phyloP scores from a whole-genome alignment of 768 basidiomycete genomes.

The Kwoniella dejecticola region DNA sequence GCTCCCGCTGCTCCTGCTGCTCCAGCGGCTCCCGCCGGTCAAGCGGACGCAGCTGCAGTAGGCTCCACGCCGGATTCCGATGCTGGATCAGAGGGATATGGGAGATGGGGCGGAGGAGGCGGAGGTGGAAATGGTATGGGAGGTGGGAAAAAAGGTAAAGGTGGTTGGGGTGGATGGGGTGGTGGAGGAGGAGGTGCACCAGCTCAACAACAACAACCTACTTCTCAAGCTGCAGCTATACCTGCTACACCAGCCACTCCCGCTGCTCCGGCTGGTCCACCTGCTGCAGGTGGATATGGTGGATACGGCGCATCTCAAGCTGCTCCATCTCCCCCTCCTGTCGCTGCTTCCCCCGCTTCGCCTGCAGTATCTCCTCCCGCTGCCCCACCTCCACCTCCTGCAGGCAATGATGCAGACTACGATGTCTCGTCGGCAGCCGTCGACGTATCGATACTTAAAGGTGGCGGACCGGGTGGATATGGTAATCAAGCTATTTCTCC shows the following conservation, averaged over 20 bases:
- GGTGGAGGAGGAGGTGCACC: neutral
- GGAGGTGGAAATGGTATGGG: neutral
- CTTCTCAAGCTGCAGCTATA: neutral
- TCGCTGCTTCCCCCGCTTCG: neutral
- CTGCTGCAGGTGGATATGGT: neutral
- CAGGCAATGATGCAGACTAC: neutral
- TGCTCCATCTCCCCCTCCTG: too few species aligned
- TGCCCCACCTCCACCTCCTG: neutral
- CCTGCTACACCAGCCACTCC: neutral
- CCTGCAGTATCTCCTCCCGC: neutral
- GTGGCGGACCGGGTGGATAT: conserved; percentile 6
- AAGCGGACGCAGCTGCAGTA: too few species aligned
- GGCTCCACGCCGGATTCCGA: neutral
- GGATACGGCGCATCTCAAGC: neutral
- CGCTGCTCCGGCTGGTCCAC: neutral
- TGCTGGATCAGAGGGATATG: conserved; percentile 2
- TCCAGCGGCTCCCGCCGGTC: neutral
- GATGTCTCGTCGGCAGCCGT: neutral
- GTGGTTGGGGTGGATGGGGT: conserved; percentile 5
- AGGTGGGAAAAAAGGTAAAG: neutral
- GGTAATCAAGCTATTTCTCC: neutral
- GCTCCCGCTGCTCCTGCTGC: too few species aligned
- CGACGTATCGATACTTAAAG: neutral
- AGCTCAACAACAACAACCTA: neutral
- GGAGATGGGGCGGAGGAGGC: neutral